phyloP scores from a whole-genome alignment of 169 alveolate species.

The Blepharisma undulans region DNA sequence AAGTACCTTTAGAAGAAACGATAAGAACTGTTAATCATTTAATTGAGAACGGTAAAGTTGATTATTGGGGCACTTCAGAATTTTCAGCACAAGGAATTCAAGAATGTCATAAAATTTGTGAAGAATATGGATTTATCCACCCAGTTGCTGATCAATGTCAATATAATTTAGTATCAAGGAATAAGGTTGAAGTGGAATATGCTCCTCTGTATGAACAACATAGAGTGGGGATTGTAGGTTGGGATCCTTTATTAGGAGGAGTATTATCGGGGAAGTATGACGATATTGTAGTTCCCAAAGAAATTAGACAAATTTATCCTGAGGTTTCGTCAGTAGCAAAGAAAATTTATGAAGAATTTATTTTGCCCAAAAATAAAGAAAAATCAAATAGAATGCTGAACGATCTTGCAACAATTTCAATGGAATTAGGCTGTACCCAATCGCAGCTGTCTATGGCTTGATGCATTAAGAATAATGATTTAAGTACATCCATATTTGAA shows the following conservation, averaged over 20 bases:
- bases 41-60: constrained; percentile 67
- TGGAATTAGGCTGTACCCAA: constrained; percentile 62
- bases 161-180: constrained; percentile 72
- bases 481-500: constrained; percentile 70
- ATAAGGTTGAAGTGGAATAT: constrained; percentile 68
- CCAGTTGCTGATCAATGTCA: constrained; percentile 81
- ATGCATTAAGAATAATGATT: constrained; percentile 75
- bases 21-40: constrained; percentile 68
- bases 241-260: constrained; percentile 80
- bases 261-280: constrained; percentile 79
- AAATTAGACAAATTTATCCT: too few species aligned
- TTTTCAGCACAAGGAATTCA: constrained; percentile 14
- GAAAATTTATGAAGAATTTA: too few species aligned
- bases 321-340: too few species aligned
- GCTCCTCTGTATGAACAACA: constrained; percentile 52
- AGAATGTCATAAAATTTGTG: constrained; percentile 67
- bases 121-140: constrained; percentile 46
- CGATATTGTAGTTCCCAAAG: constrained; percentile 67
- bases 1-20: constrained; percentile 72
- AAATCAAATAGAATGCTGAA: not conserved
- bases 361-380: not conserved
- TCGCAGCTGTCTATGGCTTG: constrained; percentile 81
- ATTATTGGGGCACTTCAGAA: constrained; percentile 79
- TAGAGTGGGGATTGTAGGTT: constrained; percentile 65
- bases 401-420: constrained; percentile 50